phyloP scores from a whole-genome alignment of 179 eudicot species.

The Actinidia polygama region DNA sequence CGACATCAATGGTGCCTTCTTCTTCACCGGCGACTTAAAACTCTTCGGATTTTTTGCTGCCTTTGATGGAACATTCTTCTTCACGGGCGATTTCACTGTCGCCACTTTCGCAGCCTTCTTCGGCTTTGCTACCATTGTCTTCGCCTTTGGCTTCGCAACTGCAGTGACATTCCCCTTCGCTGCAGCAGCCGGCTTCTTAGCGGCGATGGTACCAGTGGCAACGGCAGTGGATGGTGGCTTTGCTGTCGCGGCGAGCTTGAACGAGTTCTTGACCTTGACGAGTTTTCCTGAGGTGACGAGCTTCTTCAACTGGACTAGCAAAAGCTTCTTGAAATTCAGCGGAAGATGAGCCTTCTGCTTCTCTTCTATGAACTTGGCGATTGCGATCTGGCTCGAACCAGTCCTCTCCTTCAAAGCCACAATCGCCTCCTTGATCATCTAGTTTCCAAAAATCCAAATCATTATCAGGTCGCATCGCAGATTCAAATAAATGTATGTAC shows the following conservation, averaged over 20 bases:
- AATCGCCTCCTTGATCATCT: conserved; percentile 49
- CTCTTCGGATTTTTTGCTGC: conserved; percentile 33
- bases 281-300: conserved; percentile 65
- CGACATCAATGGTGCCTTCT: conserved; percentile 14
- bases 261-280: conserved; percentile 76
- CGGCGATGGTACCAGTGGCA: background rate
- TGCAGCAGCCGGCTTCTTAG: conserved; percentile 32
- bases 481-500: too few species aligned
- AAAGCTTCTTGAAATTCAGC: conserved; percentile 64
- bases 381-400: conserved; percentile 81
- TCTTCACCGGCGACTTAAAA: conserved; percentile 39
- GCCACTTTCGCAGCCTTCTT: conserved; percentile 22
- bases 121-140: conserved; percentile 29
- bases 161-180: conserved; percentile 21
- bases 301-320: conserved; percentile 73
- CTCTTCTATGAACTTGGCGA: conserved; percentile 75
- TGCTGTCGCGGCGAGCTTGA: conserved; percentile 55
- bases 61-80: conserved; percentile 30
- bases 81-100: background rate
- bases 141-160: conserved; percentile 27
- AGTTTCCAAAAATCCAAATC: background rate
- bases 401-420: conserved; percentile 46
- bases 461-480: background rate
- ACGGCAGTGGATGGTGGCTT: conserved; percentile 39
- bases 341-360: conserved; percentile 71